Evolutionary conservation across 495 filamentous ascomycete species (phyloP).

Genomic region (Penicilliopsis zonata): DNA sequence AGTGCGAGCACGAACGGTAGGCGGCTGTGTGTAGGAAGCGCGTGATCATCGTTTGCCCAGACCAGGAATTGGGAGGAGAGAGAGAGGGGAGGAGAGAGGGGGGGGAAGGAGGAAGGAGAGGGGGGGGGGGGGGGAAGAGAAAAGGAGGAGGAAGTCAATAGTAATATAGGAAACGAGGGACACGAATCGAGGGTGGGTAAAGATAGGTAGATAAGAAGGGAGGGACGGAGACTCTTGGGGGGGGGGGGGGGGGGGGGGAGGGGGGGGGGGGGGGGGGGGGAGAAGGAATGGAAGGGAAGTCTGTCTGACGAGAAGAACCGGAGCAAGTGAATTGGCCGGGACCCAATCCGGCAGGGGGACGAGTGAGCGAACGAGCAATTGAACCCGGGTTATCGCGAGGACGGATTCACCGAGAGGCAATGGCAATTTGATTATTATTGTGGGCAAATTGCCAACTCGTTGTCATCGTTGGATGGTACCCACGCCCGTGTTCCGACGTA

Average conservation of each 20-base stretch:
- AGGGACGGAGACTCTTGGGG: too few species aligned
- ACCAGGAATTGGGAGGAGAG: conserved; percentile 5
- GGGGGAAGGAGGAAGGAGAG: conserved; percentile 3
- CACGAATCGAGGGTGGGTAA: too few species aligned
- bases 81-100: conserved; percentile 3
- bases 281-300: conserved; percentile 1
- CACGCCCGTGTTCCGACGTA: too few species aligned
- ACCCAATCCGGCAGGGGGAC: too few species aligned
- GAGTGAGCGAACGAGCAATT: too few species aligned
- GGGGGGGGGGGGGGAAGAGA: conserved; percentile 2
- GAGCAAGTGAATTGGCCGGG: too few species aligned
- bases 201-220: too few species aligned
- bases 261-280: background rate
- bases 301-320: background rate
- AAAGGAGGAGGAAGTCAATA: conserved; percentile 1
- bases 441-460: too few species aligned
- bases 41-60: conserved; percentile 17
- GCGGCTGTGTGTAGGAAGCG: conserved; percentile 10
- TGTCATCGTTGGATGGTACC: too few species aligned
- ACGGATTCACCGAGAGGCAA: too few species aligned
- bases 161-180: conserved; percentile 2
- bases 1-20: conserved; percentile 24
- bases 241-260: conserved; percentile 1
- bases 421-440: too few species aligned
- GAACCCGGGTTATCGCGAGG: too few species aligned